phyloP scores from a whole-genome alignment of 192 early-diverging fungal species.

The Entrophospora sp. region DNA sequence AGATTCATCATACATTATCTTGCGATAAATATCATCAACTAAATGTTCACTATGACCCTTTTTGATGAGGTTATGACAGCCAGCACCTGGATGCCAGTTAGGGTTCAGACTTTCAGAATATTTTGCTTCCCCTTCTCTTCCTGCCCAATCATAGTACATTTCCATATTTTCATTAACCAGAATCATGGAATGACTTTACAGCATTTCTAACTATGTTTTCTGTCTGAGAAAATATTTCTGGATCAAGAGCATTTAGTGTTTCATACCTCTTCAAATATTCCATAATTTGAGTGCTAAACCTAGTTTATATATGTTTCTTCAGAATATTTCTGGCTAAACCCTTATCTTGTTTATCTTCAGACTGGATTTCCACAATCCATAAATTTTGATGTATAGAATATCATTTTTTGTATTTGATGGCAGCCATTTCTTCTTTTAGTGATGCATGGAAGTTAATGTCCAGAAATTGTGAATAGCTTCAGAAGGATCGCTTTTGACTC shows the following conservation, averaged over 20 bases:
- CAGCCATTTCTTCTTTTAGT: neutral
- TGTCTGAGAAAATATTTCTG: constrained; percentile 2
- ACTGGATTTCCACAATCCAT: neutral
- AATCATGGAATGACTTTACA: neutral
- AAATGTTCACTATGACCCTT: neutral
- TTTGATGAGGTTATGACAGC: neutral
- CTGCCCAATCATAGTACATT: neutral
- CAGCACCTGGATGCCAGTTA: neutral
- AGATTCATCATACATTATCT: no score
- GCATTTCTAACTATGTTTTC: neutral
- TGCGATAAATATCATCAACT: neutral
- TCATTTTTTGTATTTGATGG: neutral
- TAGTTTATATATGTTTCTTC: neutral
- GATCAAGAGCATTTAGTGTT: neutral
- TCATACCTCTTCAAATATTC: neutral
- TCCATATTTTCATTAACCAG: neutral
- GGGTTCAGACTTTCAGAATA: neutral
- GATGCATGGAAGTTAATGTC: neutral
- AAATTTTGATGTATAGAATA: neutral
- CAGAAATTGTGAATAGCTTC: neutral
- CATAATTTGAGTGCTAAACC: neutral
- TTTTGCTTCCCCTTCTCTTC: neutral
- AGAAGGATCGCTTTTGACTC: no score
- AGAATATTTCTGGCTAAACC: neutral
- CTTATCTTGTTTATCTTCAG: neutral